A percentile compares a stretch with the other conserved stretches of the same genome.
phyloP scores from a whole-genome alignment of 176 grass and related monocot genomes.

The Aegilops bicornis region DNA sequence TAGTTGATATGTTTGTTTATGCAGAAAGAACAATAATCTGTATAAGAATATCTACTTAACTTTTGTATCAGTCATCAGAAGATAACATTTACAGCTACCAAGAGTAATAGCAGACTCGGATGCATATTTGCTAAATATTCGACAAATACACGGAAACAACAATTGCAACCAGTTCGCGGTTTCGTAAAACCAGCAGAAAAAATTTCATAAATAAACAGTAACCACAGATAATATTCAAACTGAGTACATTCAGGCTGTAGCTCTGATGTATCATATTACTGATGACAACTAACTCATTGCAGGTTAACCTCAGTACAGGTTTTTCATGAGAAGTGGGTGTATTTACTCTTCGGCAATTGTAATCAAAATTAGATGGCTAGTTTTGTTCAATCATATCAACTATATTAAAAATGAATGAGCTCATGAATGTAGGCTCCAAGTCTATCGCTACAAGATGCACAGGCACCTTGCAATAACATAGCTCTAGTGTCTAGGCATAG shows the following conservation, averaged over 20 bases:
- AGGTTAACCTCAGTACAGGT: neutral
- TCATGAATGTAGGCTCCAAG: neutral
- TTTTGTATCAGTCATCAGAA: conserved; percentile 1
- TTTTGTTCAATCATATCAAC: neutral
- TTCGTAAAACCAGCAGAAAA: neutral
- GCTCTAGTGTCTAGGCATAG: neutral
- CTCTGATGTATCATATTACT: conserved; percentile 7
- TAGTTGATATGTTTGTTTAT: neutral
- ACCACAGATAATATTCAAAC: neutral
- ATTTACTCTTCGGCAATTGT: neutral
- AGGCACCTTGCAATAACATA: neutral
- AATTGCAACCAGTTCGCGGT: neutral
- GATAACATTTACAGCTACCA: neutral
- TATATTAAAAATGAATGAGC: neutral
- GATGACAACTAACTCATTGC: neutral
- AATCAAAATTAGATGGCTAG: neutral
- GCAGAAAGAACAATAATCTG: neutral
- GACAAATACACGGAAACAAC: neutral
- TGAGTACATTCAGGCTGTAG: neutral
- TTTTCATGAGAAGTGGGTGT: conserved; percentile 2
- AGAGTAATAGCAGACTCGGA: conserved; percentile 2
- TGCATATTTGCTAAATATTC: neutral
- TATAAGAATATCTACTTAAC: neutral
- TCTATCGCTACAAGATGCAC: neutral
- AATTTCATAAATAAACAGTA: neutral